Conservation (phyloP, 23 red algal genomes). For the Agarophyton chilense region DNA sequence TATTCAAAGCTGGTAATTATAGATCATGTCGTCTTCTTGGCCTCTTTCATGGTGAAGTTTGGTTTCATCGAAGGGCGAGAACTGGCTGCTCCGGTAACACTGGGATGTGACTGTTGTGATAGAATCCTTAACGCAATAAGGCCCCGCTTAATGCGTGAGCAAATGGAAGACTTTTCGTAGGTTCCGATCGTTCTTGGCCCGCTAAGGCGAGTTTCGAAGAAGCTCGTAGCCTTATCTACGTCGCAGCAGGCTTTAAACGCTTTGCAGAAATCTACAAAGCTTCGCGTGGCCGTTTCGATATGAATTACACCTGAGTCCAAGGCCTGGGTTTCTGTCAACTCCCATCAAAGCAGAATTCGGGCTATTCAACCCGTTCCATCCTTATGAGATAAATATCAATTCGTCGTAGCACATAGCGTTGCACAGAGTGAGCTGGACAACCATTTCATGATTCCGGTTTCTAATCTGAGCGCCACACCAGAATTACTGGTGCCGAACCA, state of each 20-base stretch:
- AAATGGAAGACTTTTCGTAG: background rate
- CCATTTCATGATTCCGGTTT: background rate
- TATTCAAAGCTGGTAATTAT: background rate
- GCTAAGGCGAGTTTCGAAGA: background rate
- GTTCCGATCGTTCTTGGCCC: background rate
- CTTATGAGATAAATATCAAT: background rate
- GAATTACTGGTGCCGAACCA: too few relatives aligned
- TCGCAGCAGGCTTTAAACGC: background rate
- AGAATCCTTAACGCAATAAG: background rate
- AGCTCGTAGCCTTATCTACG: background rate
- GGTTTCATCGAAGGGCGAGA: background rate
- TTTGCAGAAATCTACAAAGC: too few relatives aligned
- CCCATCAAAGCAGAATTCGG: background rate
- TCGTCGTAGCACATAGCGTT: background rate
- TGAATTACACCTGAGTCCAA: background rate
- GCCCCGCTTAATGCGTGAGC: background rate
- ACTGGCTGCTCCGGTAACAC: background rate
- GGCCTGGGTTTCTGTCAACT: background rate
- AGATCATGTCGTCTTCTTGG: background rate
- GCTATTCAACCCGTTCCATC: background rate
- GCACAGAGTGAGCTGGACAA: background rate
- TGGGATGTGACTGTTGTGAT: background rate
- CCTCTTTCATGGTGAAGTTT: background rate
- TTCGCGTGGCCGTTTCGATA: background rate
- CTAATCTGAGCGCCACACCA: background rate